Percentiles rank a stretch among this genome's conserved stretches.
Conservation (phyloP, 768 basidiomycete species). For the Pleurotus pulmonarius region DNA sequence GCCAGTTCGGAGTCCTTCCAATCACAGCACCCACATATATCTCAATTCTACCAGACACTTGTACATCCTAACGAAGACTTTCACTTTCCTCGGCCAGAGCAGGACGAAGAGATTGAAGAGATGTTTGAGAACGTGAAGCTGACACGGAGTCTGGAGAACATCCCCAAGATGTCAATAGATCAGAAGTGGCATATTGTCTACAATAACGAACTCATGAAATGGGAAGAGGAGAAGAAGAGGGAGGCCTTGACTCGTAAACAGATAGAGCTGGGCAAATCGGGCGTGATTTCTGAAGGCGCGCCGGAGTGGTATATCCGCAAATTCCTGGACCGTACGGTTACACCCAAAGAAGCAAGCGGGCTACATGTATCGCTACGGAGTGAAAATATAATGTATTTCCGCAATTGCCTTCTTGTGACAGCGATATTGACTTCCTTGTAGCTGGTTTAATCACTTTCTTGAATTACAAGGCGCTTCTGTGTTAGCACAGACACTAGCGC, state of each 20-base stretch:
- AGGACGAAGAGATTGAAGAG: constrained; percentile 72
- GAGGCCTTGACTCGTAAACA: constrained; percentile 61
- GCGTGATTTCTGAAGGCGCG: constrained; percentile 56
- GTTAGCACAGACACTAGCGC: constrained; percentile 72
- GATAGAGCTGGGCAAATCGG: constrained; percentile 52
- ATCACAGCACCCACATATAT: constrained; percentile 29
- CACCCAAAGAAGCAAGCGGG: constrained; percentile 72
- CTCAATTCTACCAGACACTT: constrained; percentile 2
- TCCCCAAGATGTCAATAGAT: constrained; percentile 61
- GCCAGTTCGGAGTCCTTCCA: constrained; percentile 52
- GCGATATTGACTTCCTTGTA: constrained; percentile 27
- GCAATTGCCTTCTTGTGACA: constrained; percentile 16
- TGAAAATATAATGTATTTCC: constrained; percentile 65
- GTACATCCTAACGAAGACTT: constrained; percentile 42
- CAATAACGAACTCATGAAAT: constrained; percentile 76
- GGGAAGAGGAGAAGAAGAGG: constrained; percentile 67
- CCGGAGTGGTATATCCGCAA: constrained; percentile 94
- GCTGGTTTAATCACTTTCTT: constrained; percentile 81
- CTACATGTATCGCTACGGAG: constrained; percentile 77
- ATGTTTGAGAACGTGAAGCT: constrained; percentile 77
- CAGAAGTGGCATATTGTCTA: constrained; percentile 93
- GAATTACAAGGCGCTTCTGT: constrained; percentile 79
- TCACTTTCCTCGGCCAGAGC: constrained; percentile 71
- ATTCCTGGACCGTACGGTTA: constrained; percentile 85
- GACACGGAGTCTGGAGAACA: constrained; percentile 60